Percentiles rank a stretch among this genome's conserved stretches.
Evolutionary conservation across 768 basidiomycete species (phyloP).

Genomic region (Leucocoprinus birnbaumii): DNA sequence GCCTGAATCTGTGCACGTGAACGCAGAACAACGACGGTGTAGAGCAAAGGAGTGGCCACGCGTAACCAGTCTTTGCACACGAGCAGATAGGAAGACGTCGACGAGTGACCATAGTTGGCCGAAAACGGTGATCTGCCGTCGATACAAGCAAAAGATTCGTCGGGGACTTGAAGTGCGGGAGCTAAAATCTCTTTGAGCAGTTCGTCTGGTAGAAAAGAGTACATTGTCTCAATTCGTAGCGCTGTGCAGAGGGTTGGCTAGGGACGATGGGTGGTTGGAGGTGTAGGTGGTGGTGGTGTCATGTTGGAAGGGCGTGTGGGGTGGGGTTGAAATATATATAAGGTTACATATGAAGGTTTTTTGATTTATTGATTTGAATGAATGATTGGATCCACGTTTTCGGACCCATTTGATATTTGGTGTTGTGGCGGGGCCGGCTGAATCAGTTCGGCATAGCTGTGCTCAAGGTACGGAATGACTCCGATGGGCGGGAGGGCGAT

Average conservation of each 20-base stretch:
- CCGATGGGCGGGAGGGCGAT: not conserved
- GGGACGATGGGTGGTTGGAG: too few species aligned
- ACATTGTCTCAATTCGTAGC: constrained; percentile 4
- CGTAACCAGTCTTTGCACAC: constrained; percentile 25
- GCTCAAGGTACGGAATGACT: too few species aligned
- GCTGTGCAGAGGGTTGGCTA: too few species aligned
- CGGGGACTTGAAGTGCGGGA: constrained; percentile 17
- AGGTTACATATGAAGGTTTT: not conserved
- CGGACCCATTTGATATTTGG: not conserved
- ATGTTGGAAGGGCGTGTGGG: not conserved
- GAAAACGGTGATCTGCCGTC: constrained; percentile 15
- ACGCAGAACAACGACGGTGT: constrained; percentile 22
- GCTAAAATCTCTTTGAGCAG: constrained; percentile 20
- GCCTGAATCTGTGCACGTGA: constrained; percentile 23
- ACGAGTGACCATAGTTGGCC: not conserved
- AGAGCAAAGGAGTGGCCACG: constrained; percentile 23
- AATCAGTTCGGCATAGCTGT: too few species aligned
- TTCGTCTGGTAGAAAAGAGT: constrained; percentile 20
- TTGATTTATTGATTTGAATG: not conserved
- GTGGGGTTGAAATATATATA: not conserved
- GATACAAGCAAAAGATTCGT: constrained; percentile 16
- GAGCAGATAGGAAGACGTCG: constrained; percentile 18
- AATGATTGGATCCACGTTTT: not conserved
- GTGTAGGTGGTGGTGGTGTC: not conserved
- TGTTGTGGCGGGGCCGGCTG: not conserved